phyloP scores from a whole-genome alignment of 1,284 basidiomycete genomes.

The Heterobasidion annosum region DNA sequence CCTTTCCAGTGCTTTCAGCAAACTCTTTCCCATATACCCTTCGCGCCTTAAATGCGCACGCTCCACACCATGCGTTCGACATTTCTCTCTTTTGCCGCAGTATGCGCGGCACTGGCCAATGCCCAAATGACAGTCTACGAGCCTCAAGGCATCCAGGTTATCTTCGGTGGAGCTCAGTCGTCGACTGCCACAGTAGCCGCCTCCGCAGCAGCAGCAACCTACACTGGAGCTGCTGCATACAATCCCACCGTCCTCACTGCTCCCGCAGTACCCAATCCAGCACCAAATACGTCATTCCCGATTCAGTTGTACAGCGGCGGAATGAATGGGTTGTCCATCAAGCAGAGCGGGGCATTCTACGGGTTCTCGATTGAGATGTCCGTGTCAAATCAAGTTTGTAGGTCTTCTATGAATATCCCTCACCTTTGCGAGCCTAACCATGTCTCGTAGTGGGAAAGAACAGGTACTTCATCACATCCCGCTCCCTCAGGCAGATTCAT shows the following conservation, averaged over 20 bases:
- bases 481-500: slow-evolving; percentile 1
- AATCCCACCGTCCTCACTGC: slow-evolving; percentile 31
- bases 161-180: slow-evolving; percentile 7
- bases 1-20: no score
- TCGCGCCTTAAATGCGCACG: not conserved
- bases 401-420: slow-evolving; percentile 9
- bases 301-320: slow-evolving; percentile 30
- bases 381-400: slow-evolving; percentile 28
- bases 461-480: slow-evolving; percentile 10
- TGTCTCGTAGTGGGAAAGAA: slow-evolving; percentile 15
- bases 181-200: not conserved
- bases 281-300: slow-evolving; percentile 22
- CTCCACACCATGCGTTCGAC: slow-evolving; percentile 3
- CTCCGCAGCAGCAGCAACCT: slow-evolving; percentile 20
- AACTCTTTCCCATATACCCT: no score
- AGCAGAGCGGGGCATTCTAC: slow-evolving; percentile 28
- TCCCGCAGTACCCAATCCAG: slow-evolving; percentile 24
- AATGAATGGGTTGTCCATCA: slow-evolving; percentile 20
- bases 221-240: slow-evolving; percentile 34
- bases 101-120: not conserved
- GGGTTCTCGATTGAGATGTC: slow-evolving; percentile 43
- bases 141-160: slow-evolving; percentile 10
- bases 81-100: slow-evolving; percentile 4
- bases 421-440: not conserved
- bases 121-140: slow-evolving; percentile 10